Conservation (phyloP, 1,284 basidiomycete genomes). For the Ustanciosporium gigantosporum region DNA sequence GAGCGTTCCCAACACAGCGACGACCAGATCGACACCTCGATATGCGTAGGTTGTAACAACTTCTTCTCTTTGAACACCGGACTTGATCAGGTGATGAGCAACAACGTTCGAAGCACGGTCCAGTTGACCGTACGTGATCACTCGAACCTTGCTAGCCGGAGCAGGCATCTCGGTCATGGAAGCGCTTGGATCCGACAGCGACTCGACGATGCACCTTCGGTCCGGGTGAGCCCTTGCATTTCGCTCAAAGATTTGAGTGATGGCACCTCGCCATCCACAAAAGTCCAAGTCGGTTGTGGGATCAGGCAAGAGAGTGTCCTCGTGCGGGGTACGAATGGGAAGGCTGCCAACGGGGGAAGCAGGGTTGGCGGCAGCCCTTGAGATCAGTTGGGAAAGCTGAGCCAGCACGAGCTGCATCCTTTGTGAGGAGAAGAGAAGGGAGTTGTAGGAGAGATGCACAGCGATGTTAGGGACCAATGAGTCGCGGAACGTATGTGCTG, state of each 20-base stretch:
- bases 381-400: slow-evolving; percentile 80
- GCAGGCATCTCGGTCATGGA: slow-evolving; percentile 70
- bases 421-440: slow-evolving; percentile 81
- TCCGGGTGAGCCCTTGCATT: slow-evolving; percentile 55
- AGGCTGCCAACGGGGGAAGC: slow-evolving; percentile 55
- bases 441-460: slow-evolving; percentile 88
- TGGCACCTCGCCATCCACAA: slow-evolving; percentile 96
- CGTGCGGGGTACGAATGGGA: slow-evolving; percentile 65
- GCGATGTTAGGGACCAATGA: slow-evolving; percentile 70
- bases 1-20: slow-evolving; percentile 94
- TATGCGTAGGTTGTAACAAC: slow-evolving; percentile 99
- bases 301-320: slow-evolving; percentile 77
- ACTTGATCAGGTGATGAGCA: slow-evolving; percentile 84
- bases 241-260: slow-evolving; percentile 69
- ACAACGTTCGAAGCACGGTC: slow-evolving; percentile 84
- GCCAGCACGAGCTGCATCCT: slow-evolving; percentile 81
- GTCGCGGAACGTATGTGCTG: slow-evolving; percentile 25
- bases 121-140: slow-evolving; percentile 80
- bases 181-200: slow-evolving; percentile 62
- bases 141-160: slow-evolving; percentile 66
- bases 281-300: slow-evolving; percentile 89
- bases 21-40: slow-evolving; percentile 91
- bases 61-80: slow-evolving; percentile 87
- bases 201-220: slow-evolving; percentile 63
- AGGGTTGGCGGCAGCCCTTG: slow-evolving; percentile 69